Base-by-base conservation (phyloP, 345 rosid species). In the Gossypium longicalyx region DNA sequence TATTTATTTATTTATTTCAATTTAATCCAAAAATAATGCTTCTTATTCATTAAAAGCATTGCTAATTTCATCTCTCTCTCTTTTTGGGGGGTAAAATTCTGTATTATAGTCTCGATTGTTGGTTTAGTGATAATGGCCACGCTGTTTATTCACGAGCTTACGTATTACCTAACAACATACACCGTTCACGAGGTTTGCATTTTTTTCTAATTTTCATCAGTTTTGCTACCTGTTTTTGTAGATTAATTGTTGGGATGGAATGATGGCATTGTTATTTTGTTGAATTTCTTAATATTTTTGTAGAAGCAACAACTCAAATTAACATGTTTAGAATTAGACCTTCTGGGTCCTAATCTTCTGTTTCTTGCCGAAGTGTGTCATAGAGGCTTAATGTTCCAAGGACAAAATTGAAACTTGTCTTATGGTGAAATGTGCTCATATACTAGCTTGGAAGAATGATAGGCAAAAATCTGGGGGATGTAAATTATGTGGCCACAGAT, bases 91-190 rank as follows among this genome's bases (percentile, higher is more conserved):
- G 44, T 23, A 27, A 52, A 70, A 51, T 29, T 67, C 72, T 61
- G 65, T 59, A 56, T 76, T 86, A 81, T 71, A 93, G 99, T 96
- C 79, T 96, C 99, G 4, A 70, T 93, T 64, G 80, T 91, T 74
- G 99, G 98, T 68, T 85, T 96, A 11, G 51, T 86, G 72, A 85
- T 93, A 76, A 93, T 96, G 97, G 98, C 86, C 43, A 80, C 90
- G 13, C 81, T 96, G 83, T 96, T 96, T 87, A 70, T 88, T 84
- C 98, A 92, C 53, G 99, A 96, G 90, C 91, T 93, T 61, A 77
- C 86, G 57, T 96, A 91, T 83, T 96, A 90, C 85, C 84, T 96
- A 48, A 79, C 88, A 45, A 89, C 91, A 0, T 89, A 89, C 72
- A 90, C 93, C 0, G 93, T 96, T 56, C 97, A 96, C 80, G 92